phyloP scores from a whole-genome alignment of 2,329 filamentous ascomycete species.

The Chaetomium globosum region DNA sequence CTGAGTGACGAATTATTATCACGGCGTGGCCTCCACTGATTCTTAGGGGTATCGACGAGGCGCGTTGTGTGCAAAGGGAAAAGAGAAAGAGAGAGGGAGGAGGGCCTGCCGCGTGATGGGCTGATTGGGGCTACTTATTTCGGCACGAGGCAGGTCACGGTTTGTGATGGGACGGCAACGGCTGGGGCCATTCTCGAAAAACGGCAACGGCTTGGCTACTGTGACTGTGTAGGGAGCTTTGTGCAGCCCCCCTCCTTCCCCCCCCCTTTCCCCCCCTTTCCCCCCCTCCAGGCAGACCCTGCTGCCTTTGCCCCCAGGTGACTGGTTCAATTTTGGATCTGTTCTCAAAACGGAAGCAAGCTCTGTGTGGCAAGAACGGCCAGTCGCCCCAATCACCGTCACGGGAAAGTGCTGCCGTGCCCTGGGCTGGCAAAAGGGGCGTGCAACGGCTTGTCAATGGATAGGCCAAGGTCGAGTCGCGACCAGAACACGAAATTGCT shows the following conservation, averaged over 20 bases:
- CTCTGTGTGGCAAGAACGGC: slow-evolving; percentile 10
- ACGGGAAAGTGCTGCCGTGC: slow-evolving; percentile 4
- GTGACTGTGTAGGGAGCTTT: slow-evolving; percentile 1
- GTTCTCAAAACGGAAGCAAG: slow-evolving; percentile 28
- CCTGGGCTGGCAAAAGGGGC: slow-evolving; percentile 26
- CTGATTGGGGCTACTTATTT: slow-evolving; percentile 37
- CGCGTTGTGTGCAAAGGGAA: slow-evolving; percentile 29
- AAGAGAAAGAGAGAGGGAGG: slow-evolving; percentile 34
- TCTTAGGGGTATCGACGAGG: slow-evolving; percentile 30
- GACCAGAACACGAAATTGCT: slow-evolving; percentile 38
- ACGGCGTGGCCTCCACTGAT: slow-evolving; percentile 35
- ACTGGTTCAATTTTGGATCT: slow-evolving; percentile 21
- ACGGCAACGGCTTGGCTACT: slow-evolving; percentile 27
- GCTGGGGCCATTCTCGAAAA: slow-evolving; percentile 18
- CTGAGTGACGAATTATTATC: slow-evolving; percentile 31
- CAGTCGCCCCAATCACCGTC: slow-evolving; percentile 22
- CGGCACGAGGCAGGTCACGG: slow-evolving; percentile 29
- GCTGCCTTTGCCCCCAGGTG: slow-evolving; percentile 1
- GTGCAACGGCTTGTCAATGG: slow-evolving; percentile 23
- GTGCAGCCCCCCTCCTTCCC: slow-evolving; percentile 9
- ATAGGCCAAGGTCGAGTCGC: slow-evolving; percentile 30
- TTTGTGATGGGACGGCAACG: slow-evolving; percentile 22
- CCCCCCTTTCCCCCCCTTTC: slow-evolving; percentile 11
- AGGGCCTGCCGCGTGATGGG: slow-evolving; percentile 33
- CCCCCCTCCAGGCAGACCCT: neutral